A percentile compares a stretch with the other conserved stretches of the same genome.
Evolutionary conservation across 768 basidiomycete species (phyloP).

Genomic region (Leccinum olivaceopallidum): DNA sequence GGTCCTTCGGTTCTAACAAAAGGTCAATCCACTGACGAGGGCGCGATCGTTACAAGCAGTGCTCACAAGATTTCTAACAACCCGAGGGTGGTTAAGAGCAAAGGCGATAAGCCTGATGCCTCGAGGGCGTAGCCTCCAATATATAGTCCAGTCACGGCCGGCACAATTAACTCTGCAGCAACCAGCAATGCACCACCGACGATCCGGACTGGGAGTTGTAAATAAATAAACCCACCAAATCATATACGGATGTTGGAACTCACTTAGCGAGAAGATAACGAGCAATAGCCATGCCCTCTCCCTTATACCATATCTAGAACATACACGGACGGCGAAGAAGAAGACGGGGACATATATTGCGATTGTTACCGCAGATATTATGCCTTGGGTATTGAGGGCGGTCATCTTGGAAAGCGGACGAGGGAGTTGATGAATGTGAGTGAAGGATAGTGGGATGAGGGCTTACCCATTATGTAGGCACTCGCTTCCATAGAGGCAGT

Average conservation of each 20-base stretch:
- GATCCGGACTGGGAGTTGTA: conserved; percentile 48
- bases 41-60: not conserved
- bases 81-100: conserved; percentile 39
- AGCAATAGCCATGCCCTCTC: conserved; percentile 71
- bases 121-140: conserved; percentile 51
- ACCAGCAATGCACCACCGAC: conserved; percentile 57
- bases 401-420: conserved; percentile 26
- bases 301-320: conserved; percentile 54
- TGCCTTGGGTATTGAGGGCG: conserved; percentile 40
- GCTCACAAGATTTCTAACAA: conserved; percentile 38
- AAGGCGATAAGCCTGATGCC: conserved; percentile 40
- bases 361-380: conserved; percentile 60
- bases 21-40: conserved; percentile 4
- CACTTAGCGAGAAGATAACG: conserved; percentile 59
- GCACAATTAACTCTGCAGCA: conserved; percentile 47
- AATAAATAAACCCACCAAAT: conserved; percentile 2
- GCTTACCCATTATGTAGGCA: conserved; percentile 22
- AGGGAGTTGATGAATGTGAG: not conserved
- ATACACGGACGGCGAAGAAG: conserved; percentile 43
- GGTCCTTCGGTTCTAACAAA: conserved; percentile 32
- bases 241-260: conserved; percentile 22
- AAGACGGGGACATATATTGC: conserved; percentile 60
- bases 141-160: conserved; percentile 45
- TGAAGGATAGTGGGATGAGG: conserved; percentile 5
- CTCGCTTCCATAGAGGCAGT: conserved; percentile 20